A percentile compares a stretch with the other conserved stretches of the same genome.
These are phyloP conservation scores for Amanita pallidorosea DNA, from an alignment of 768 basidiomycete species.

Conservation along the genomic window DNA sequence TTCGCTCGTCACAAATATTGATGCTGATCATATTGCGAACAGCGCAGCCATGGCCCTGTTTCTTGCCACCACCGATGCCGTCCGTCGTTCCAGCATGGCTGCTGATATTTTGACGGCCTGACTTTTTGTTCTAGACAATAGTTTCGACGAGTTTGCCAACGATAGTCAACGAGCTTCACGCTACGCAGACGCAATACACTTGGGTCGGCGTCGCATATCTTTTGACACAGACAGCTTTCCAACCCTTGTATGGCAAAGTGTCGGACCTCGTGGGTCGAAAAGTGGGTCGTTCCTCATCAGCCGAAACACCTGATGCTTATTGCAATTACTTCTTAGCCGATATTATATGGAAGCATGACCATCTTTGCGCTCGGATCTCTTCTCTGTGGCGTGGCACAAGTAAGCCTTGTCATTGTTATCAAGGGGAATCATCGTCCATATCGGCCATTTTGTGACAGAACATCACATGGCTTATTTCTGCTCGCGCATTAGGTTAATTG, in stretches of 20 bases:
- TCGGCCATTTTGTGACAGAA: conserved; percentile 22
- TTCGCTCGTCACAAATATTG: conserved; percentile 5
- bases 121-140: conserved; percentile 34
- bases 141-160: conserved; percentile 81
- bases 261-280: conserved; percentile 76
- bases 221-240: conserved; percentile 78
- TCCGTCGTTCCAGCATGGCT: conserved; percentile 21
- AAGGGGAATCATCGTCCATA: conserved; percentile 10
- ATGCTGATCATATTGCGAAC: neutral
- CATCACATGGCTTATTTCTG: conserved; percentile 54
- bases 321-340: conserved; percentile 27
- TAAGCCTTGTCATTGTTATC: conserved; percentile 19
- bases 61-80: conserved; percentile 80
- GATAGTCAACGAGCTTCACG: conserved; percentile 58
- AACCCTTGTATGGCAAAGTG: conserved; percentile 72
- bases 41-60: conserved; percentile 76
- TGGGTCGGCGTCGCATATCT: conserved; percentile 84
- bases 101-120: neutral
- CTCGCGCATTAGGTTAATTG: conserved; percentile 36
- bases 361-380: conserved; percentile 73
- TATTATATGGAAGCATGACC: conserved; percentile 63
- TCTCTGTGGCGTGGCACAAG: conserved; percentile 68
- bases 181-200: conserved; percentile 64
- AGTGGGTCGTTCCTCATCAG: conserved; percentile 26
- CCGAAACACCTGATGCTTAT: conserved; percentile 3